Evolutionary conservation across 108 stramenopile genomes (phyloP).

Genomic region (Poteriospumella lacustris): DNA sequence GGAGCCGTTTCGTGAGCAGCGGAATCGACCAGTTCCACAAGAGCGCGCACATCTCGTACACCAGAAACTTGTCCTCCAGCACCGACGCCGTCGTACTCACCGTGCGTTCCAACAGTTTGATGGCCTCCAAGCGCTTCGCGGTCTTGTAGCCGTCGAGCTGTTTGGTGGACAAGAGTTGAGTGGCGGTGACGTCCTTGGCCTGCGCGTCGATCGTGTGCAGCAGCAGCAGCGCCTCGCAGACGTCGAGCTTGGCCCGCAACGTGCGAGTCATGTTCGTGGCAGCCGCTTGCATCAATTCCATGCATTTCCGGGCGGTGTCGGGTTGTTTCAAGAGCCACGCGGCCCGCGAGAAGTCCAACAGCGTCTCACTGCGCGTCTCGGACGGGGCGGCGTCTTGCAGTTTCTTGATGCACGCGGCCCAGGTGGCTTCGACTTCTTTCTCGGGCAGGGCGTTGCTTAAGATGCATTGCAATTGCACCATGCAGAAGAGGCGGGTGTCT

Average conservation of each 20-base stretch:
- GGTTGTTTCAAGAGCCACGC: not conserved
- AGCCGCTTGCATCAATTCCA: not conserved
- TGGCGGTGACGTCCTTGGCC: not conserved
- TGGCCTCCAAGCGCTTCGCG: not conserved
- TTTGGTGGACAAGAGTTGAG: not conserved
- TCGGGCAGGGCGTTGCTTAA: not conserved
- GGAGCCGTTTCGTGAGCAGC: not conserved
- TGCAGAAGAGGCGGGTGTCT: not conserved
- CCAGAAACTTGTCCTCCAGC: not conserved
- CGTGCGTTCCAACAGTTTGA: not conserved
- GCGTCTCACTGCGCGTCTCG: not conserved
- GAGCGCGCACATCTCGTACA: not conserved
- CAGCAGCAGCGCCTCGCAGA: not conserved
- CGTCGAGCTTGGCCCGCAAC: not conserved
- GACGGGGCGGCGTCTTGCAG: not conserved
- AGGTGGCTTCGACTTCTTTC: not conserved
- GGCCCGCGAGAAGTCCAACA: not conserved
- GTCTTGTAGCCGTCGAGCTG: not conserved
- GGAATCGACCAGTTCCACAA: slow-evolving; percentile 1
- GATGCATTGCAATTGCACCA: not conserved
- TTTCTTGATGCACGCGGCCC: not conserved
- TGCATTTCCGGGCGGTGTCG: not conserved
- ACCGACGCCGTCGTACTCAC: not conserved
- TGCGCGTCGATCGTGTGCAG: not conserved
- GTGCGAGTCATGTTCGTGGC: not conserved